Percentiles rank a stretch among this genome's conserved stretches.
Evolutionary conservation across 2,329 filamentous ascomycete species (phyloP).

Genomic region (Fusarium sp.): DNA sequence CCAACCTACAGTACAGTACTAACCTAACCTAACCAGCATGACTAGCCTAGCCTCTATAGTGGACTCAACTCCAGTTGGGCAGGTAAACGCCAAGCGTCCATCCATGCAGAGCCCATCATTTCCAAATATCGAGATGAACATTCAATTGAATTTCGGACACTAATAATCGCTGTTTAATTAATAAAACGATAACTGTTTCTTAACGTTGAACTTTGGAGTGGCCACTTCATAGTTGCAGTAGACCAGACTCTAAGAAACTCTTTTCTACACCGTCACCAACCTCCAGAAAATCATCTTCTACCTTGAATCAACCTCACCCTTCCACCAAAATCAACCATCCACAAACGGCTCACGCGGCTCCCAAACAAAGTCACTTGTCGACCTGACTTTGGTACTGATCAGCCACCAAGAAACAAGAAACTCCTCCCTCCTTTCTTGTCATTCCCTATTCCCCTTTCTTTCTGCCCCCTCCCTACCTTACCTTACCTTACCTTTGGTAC

Average conservation of each 20-base stretch:
- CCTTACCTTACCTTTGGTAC: neutral
- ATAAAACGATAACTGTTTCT: neutral
- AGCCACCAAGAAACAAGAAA: constrained; percentile 10
- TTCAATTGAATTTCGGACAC: neutral
- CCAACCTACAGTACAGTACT: neutral
- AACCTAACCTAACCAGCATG: neutral
- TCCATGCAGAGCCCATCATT: constrained; percentile 1
- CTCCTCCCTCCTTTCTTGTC: neutral
- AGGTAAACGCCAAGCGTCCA: neutral
- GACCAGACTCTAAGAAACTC: neutral
- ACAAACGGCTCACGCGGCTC: constrained; percentile 34
- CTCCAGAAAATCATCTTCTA: neutral
- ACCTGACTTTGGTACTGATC: constrained; percentile 19
- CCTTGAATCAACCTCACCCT: constrained; percentile 11
- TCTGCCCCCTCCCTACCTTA: constrained; percentile 1
- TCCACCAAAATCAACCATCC: constrained; percentile 23
- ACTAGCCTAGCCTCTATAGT: constrained; percentile 12
- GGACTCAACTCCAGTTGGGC: constrained; percentile 4
- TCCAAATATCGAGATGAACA: neutral
- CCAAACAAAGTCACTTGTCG: constrained; percentile 6
- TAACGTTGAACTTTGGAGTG: neutral
- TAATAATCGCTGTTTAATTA: neutral
- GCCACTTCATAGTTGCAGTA: neutral
- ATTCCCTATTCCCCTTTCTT: neutral
- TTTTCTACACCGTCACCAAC: neutral